Percentiles rank a stretch among this genome's conserved stretches.
These are phyloP conservation scores for Tritrichomonas foetus DNA, from an alignment of 208 protist species.

Conservation along the genomic window DNA sequence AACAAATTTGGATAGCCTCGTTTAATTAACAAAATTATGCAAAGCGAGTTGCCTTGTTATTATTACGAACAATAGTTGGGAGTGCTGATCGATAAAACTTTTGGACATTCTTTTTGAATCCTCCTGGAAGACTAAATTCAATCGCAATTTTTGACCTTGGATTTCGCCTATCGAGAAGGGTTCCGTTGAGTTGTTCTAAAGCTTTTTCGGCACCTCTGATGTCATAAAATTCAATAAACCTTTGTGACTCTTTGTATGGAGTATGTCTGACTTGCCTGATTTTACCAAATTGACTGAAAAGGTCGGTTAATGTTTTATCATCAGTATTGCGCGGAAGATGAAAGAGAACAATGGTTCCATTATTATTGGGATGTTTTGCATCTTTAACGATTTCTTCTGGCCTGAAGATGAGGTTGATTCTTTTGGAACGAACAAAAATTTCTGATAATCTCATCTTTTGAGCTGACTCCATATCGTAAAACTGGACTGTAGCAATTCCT, in stretches of 20 bases:
- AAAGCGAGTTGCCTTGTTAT: too few species aligned
- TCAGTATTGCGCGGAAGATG: background rate
- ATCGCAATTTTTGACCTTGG: background rate
- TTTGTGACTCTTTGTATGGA: background rate
- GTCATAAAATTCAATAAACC: constrained; percentile 20
- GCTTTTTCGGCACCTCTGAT: background rate
- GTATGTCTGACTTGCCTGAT: background rate
- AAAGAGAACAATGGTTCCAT: constrained; percentile 29
- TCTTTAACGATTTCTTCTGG: background rate
- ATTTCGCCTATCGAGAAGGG: background rate
- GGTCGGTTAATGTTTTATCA: background rate
- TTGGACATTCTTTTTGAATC: background rate
- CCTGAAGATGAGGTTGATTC: too few species aligned
- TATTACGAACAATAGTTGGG: too few species aligned
- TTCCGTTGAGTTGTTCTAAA: background rate
- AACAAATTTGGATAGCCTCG: too few species aligned
- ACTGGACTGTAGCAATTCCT: too few species aligned
- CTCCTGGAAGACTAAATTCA: background rate
- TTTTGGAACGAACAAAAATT: too few species aligned
- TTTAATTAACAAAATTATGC: too few species aligned
- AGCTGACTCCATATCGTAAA: too few species aligned
- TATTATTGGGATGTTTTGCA: background rate
- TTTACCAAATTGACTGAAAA: background rate
- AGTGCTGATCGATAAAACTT: too few species aligned
- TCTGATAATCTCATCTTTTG: too few species aligned